Base-by-base conservation (phyloP, 176 grass and related monocot species). In the Eragrostis curvula region DNA sequence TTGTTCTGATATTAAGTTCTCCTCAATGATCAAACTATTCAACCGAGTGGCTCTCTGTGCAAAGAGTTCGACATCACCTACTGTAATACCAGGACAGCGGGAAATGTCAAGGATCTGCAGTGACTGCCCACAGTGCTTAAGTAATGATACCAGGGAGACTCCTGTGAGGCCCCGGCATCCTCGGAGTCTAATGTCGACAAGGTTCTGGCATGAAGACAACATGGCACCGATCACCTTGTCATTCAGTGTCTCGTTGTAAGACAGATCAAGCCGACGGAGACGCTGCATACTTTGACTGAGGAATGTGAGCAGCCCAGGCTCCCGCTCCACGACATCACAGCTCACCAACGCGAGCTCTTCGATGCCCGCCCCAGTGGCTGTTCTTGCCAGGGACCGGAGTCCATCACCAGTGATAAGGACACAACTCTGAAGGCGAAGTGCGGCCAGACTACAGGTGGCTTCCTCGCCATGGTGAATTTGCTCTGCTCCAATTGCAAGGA, bases 361-460 rank as follows among this genome's bases (percentile, higher is more conserved):
- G 5, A 98, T 98, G 14, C 86, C 84, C 0, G 88, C 79, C 40
- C 92, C 96, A 36, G 47, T 68, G 4, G 88, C 61, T 63, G 90
- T 74, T 18, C 75, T 74, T n/a, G 90, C 96, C 23, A 98, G 90
- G n/a, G 96, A 95, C 5, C 87, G 90, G 61, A 98, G 92, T 0
- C 96, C 92, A 14, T 95, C 92, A 45, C 96, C 92, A 5, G 96
- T 95, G 47, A 98, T 85, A 1, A 98, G 96, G 41, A 94, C 94
- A 3, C 96, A 98, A 63, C 96, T 98, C 44, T 98, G 96, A 29
- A 98, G 82, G 67, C 92, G 92, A 53, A 98, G 88, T 8, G 87
- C 59, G 0, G 90, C 84, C 2, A 97, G 92, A 36, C 43, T 59
- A 42, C 36, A 55, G 1, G 55, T 30, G 8, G 20, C 5, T 2